Evolutionary conservation across 352 stramenopile species (phyloP).

Genomic region (Globisporangium rhizosaccharum): DNA sequence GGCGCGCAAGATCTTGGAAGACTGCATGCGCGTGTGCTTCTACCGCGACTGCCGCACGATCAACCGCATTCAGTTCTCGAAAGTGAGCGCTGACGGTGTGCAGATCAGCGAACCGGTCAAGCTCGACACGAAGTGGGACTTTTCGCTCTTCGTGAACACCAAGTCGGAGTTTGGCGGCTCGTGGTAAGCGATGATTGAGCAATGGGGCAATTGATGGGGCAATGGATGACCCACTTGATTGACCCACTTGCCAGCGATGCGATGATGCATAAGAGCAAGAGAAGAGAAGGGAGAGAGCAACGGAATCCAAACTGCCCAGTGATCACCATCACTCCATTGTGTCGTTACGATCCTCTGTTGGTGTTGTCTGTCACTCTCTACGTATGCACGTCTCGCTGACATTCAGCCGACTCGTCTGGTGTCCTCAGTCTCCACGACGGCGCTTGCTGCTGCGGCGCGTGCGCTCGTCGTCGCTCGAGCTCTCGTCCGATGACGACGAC

Average conservation of each 20-base stretch:
- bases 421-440: slow-evolving; percentile 30
- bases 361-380: neutral
- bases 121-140: slow-evolving; percentile 95
- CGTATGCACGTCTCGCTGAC: neutral
- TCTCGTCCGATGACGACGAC: slow-evolving; percentile 15
- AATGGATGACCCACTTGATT: too few relatives aligned
- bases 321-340: neutral
- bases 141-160: slow-evolving; percentile 78
- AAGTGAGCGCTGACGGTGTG: slow-evolving; percentile 86
- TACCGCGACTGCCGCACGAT: slow-evolving; percentile 98
- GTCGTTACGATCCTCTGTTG: neutral
- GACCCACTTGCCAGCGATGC: too few relatives aligned
- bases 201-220: neutral
- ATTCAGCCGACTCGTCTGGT: neutral
- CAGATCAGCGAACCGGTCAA: slow-evolving; percentile 93
- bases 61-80: slow-evolving; percentile 97
- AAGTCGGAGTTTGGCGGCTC: slow-evolving; percentile 88
- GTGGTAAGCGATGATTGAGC: slow-evolving; percentile 49
- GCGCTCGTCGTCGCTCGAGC: slow-evolving; percentile 14
- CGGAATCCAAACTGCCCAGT: too few relatives aligned
- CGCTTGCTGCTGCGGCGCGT: slow-evolving; percentile 26
- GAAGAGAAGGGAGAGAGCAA: too few relatives aligned
- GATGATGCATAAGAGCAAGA: too few relatives aligned
- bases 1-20: slow-evolving; percentile 91
- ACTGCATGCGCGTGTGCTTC: slow-evolving; percentile 97